These are phyloP conservation scores for Pholiota molesta DNA, from an alignment of 768 basidiomycete genomes.

Conservation along the genomic window DNA sequence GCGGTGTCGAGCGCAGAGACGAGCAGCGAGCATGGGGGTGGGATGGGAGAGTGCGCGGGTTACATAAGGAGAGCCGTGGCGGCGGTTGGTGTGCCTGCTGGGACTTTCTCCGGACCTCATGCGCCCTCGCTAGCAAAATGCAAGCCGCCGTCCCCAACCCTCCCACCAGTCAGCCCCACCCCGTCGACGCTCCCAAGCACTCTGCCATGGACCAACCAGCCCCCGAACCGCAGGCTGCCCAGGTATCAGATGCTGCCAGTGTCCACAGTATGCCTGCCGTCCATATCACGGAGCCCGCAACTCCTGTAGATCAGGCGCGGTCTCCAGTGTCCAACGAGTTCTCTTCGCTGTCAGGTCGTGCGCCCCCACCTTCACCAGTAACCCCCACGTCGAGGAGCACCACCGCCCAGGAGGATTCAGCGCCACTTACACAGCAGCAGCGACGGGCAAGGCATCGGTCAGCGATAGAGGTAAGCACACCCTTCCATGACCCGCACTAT, in stretches of 20 bases:
- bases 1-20: slow-evolving; percentile 23
- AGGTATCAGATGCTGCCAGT: slow-evolving; percentile 53
- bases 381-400: slow-evolving; percentile 24
- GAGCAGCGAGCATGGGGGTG: slow-evolving; percentile 23
- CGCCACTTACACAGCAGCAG: slow-evolving; percentile 34
- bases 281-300: slow-evolving; percentile 46
- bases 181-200: background rate
- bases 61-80: background rate
- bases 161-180: background rate
- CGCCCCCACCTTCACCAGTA: slow-evolving; percentile 31
- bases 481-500: slow-evolving; percentile 13
- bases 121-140: background rate
- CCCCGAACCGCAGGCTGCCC: slow-evolving; percentile 25
- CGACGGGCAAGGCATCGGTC: slow-evolving; percentile 52
- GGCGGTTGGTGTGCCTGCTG: background rate
- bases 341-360: slow-evolving; percentile 19
- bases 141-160: slow-evolving; percentile 4
- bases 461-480: slow-evolving; percentile 56
- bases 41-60: background rate
- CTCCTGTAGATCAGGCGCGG: slow-evolving; percentile 30
- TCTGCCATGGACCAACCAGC: background rate
- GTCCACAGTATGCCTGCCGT: slow-evolving; percentile 62
- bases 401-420: slow-evolving; percentile 30
- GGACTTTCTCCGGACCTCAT: background rate
- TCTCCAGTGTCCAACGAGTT: slow-evolving; percentile 29